Conservation (phyloP, 176 grass and related monocot species). For the Themeda triandra region DNA sequence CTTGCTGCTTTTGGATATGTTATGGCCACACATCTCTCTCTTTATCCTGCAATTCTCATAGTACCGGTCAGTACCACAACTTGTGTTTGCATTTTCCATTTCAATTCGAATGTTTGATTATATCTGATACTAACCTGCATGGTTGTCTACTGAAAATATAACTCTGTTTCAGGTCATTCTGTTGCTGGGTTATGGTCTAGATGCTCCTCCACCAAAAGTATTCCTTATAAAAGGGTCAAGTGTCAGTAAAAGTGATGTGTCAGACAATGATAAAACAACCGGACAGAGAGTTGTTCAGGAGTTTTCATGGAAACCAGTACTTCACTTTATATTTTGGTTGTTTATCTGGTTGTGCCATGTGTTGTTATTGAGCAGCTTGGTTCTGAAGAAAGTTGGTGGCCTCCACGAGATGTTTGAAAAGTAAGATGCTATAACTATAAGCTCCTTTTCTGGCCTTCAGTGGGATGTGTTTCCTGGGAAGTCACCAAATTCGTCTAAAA, state of each 20-base stretch:
- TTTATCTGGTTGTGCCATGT: constrained; percentile 72
- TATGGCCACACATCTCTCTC: constrained; percentile 82
- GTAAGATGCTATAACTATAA: constrained; percentile 37
- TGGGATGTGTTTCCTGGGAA: not conserved
- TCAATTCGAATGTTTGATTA: not conserved
- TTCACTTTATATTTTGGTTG: constrained; percentile 68
- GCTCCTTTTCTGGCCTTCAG: not conserved
- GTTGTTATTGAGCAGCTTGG: constrained; percentile 63
- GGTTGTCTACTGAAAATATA: not conserved
- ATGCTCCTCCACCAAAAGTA: constrained; percentile 71
- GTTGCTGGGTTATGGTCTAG: constrained; percentile 79
- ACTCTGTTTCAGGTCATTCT: constrained; percentile 64
- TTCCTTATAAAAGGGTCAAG: constrained; percentile 47
- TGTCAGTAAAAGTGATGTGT: constrained; percentile 14
- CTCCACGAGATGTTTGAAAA: constrained; percentile 89
- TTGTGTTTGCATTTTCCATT: constrained; percentile 14
- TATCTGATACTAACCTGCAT: constrained; percentile 9
- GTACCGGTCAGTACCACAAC: constrained; percentile 58
- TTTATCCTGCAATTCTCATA: constrained; percentile 86
- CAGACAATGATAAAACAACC: constrained; percentile 23
- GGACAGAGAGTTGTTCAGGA: constrained; percentile 19
- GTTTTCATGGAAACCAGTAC: constrained; percentile 58
- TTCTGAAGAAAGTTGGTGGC: constrained; percentile 67
- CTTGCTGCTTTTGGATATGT: constrained; percentile 98
- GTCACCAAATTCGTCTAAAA: not conserved